These are phyloP conservation scores for Pythium chondricola DNA, from an alignment of 352 stramenopile genomes.

Conservation along the genomic window DNA sequence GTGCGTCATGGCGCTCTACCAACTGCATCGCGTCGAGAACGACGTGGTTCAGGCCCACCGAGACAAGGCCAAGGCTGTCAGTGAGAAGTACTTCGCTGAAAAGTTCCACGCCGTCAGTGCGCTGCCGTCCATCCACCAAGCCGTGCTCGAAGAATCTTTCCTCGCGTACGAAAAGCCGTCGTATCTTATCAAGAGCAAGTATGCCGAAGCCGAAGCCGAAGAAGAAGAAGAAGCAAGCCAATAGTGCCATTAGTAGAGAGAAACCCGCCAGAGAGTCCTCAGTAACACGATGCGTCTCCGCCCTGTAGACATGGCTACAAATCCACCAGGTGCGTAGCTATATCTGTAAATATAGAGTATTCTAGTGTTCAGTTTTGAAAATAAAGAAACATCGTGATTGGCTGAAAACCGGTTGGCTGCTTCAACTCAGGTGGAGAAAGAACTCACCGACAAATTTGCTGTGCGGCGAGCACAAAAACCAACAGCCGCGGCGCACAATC, in stretches of 20 bases:
- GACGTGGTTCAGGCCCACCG: conserved; percentile 53
- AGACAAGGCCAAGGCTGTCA: conserved; percentile 78
- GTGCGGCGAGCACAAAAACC: neutral
- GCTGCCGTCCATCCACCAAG: conserved; percentile 37
- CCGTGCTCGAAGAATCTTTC: conserved; percentile 47
- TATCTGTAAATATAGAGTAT: too few relatives aligned
- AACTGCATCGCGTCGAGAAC: conserved; percentile 52
- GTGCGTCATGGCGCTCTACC: conserved; percentile 60
- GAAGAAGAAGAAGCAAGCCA: neutral
- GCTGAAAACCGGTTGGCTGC: neutral
- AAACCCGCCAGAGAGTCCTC: neutral
- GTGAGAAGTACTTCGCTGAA: conserved; percentile 71
- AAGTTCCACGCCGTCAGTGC: conserved; percentile 56
- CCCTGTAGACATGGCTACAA: too few relatives aligned
- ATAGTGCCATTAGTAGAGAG: conserved; percentile 21
- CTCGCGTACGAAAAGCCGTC: conserved; percentile 16
- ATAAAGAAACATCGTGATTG: too few relatives aligned
- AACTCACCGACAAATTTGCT: neutral
- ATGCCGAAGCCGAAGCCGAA: neutral
- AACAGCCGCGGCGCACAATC: neutral
- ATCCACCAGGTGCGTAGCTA: too few relatives aligned
- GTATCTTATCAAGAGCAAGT: neutral
- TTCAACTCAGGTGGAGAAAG: neutral
- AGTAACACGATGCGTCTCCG: neutral
- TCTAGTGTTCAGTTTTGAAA: too few relatives aligned